phyloP scores from a whole-genome alignment of 495 filamentous ascomycete species.

The Aspergillus bridgeri region DNA sequence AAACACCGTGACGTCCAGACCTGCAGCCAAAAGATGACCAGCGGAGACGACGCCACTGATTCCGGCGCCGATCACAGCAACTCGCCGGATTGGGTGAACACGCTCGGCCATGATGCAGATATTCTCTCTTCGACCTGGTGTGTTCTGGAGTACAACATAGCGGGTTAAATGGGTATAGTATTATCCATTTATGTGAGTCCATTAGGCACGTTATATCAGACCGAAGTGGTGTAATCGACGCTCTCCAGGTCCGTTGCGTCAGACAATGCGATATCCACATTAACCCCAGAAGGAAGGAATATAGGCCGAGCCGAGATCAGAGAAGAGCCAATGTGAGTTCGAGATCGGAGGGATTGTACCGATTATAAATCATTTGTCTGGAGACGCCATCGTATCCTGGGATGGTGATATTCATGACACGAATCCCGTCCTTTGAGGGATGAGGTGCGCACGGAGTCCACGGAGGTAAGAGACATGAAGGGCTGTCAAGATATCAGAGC shows the following conservation, averaged over 20 bases:
- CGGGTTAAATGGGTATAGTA: too few relatives aligned
- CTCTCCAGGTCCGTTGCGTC: neutral
- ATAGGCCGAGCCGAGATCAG: neutral
- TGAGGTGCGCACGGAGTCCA: neutral
- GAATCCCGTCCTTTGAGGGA: neutral
- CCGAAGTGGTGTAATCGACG: slow-evolving; percentile 6
- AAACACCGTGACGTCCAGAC: slow-evolving; percentile 60
- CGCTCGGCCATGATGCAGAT: neutral
- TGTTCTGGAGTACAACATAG: too few relatives aligned
- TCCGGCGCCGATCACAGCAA: slow-evolving; percentile 69
- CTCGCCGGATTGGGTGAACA: slow-evolving; percentile 25
- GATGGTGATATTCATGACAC: slow-evolving; percentile 17
- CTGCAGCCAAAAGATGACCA: slow-evolving; percentile 56
- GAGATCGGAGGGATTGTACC: neutral
- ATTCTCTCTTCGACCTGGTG: too few relatives aligned
- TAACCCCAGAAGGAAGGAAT: neutral
- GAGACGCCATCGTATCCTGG: slow-evolving; percentile 19
- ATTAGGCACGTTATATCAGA: slow-evolving; percentile 8
- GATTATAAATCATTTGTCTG: slow-evolving; percentile 11
- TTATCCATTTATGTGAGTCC: too few relatives aligned
- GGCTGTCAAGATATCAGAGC: neutral
- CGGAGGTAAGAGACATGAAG: slow-evolving; percentile 15
- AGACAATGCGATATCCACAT: neutral
- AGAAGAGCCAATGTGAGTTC: neutral
- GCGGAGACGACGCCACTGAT: slow-evolving; percentile 64